Conservation (phyloP, 495 filamentous ascomycete species). For the Tuber brumale region DNA sequence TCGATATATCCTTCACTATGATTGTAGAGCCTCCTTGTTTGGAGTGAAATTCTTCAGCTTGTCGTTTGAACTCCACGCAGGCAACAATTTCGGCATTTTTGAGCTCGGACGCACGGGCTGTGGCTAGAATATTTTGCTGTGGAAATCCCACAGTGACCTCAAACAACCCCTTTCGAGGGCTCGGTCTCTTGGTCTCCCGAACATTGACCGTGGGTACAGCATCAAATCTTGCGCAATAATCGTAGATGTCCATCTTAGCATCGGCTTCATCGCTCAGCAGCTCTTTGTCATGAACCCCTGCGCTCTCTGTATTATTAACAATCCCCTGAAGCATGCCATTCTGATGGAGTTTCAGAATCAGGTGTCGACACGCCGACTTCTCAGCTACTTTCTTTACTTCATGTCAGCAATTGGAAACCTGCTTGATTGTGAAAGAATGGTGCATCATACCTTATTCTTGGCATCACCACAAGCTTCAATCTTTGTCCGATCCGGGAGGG, state of each 20-base stretch:
- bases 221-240: constrained; percentile 49
- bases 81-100: constrained; percentile 44
- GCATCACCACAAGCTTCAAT: constrained; percentile 42
- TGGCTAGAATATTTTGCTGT: constrained; percentile 46
- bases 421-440: background rate
- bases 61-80: constrained; percentile 45
- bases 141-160: constrained; percentile 45
- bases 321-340: constrained; percentile 40
- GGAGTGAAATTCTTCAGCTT: constrained; percentile 46
- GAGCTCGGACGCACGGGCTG: constrained; percentile 34
- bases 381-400: constrained; percentile 43
- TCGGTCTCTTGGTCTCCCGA: constrained; percentile 17
- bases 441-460: constrained; percentile 37
- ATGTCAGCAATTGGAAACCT: constrained; percentile 11
- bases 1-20: constrained; percentile 43
- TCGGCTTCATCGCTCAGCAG: constrained; percentile 40
- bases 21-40: constrained; percentile 43
- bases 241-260: constrained; percentile 47
- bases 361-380: constrained; percentile 41
- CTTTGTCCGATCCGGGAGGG: constrained; percentile 32
- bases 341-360: constrained; percentile 42
- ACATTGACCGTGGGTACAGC: constrained; percentile 42
- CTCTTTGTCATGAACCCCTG: constrained; percentile 34
- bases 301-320: constrained; percentile 11
- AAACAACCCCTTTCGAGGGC: constrained; percentile 24